These are phyloP conservation scores for Rhypophila decipiens DNA, from an alignment of 495 filamentous ascomycete genomes.

Conservation along the genomic window DNA sequence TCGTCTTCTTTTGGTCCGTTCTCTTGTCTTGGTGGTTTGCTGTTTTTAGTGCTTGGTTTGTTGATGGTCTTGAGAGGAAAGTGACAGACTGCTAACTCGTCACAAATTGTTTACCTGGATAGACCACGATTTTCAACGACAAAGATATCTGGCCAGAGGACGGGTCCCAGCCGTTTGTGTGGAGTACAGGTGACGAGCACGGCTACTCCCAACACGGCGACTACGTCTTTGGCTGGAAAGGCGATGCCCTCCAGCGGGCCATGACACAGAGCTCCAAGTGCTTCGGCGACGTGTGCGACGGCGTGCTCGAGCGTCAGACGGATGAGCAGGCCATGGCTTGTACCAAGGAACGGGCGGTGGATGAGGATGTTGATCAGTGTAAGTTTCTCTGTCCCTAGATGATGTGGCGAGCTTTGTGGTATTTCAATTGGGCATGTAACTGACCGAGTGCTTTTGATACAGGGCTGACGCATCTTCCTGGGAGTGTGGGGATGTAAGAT, in stretches of 20 bases:
- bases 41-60: too few species aligned
- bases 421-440: too few species aligned
- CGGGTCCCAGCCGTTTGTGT: slow-evolving; percentile 33
- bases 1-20: too few species aligned
- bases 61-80: too few species aligned
- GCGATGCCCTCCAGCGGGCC: slow-evolving; percentile 10
- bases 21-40: too few species aligned
- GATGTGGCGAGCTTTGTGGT: too few species aligned
- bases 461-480: too few species aligned
- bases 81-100: background rate
- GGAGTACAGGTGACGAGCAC: slow-evolving; percentile 34
- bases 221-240: slow-evolving; percentile 14
- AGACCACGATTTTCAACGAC: slow-evolving; percentile 34
- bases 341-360: background rate
- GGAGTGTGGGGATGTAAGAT: too few species aligned
- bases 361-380: too few species aligned
- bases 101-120: background rate
- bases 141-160: slow-evolving; percentile 11
- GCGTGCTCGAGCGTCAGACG: slow-evolving; percentile 5
- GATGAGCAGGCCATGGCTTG: slow-evolving; percentile 10
- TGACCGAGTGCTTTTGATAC: too few species aligned
- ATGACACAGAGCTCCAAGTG: slow-evolving; percentile 12
- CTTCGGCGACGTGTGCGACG: slow-evolving; percentile 11
- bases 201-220: slow-evolving; percentile 15
- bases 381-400: too few species aligned